Base-by-base conservation (phyloP, 2,329 filamentous ascomycete species). In the Fusarium dlaminii region DNA sequence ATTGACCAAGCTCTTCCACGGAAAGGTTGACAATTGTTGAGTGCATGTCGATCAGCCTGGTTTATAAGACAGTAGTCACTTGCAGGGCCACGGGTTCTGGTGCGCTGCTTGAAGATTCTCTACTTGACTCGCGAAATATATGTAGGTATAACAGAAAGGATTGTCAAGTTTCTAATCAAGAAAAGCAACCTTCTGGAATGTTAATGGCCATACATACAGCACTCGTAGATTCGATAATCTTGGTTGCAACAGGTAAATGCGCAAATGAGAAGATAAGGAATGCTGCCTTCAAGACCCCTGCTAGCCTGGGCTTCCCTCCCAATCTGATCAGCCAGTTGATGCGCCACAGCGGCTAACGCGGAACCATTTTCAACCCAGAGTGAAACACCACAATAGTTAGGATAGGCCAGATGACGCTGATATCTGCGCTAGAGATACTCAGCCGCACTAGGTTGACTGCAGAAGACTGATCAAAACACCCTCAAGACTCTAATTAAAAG, bases 31-130 rank as follows among this genome's bases (percentile, higher is more conserved):
- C 24, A 15, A 3, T 29, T 22, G 20, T 18, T 30, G 34, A 18
- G 24, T 17, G 11, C 18, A 39, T n/a, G 20, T 39, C 6, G 18
- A 14, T 46, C 18, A 22, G 13, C 13, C 43, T 4, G 17, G 43
- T 18, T 20, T 8, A 45, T 13, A 27, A 20, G 18, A 46, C 13
- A 13, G 39, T 3, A 22, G 18, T 27, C 18, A 12, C 10, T 30
- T 22, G 2, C 8, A 12, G n/a, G 12, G 32, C 6, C 3, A 8
- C 18, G 6, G 12, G n/a, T 8, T 32, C 14, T 32, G 9, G 2
- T 18, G 11, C 3, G 22, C 11, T 18, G 22, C 22, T 18, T 4
- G 6, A n/a, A 8, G 7, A 4, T 12, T 11, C 5, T 6, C 10
- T 30, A 17, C 14, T 12, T 17, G 27, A 12, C 45, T 22, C 27